Percentiles rank a stretch among this genome's conserved stretches.
These are phyloP conservation scores for Podosphaera leucotricha DNA, from an alignment of 2,329 filamentous ascomycete genomes.

Conservation along the genomic window DNA sequence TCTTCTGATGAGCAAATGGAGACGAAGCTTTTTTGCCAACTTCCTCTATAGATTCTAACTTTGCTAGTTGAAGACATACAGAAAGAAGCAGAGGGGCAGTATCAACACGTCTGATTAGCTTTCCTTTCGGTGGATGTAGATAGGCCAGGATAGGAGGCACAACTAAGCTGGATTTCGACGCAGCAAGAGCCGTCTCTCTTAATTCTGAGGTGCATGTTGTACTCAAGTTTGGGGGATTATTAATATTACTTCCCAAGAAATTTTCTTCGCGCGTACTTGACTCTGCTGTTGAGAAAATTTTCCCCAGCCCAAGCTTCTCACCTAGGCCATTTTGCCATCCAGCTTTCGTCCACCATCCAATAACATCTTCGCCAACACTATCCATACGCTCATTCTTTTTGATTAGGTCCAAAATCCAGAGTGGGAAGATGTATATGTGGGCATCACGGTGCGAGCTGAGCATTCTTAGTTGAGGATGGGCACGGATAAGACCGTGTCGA, in stretches of 20 bases:
- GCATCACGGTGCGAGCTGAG: conserved; percentile 70
- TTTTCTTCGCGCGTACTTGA: conserved; percentile 18
- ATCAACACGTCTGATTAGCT: conserved; percentile 66
- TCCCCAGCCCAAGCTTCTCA: conserved; percentile 50
- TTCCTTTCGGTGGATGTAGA: conserved; percentile 35
- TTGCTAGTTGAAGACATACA: conserved; percentile 67
- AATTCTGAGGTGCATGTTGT: conserved; percentile 14
- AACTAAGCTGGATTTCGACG: conserved; percentile 14
- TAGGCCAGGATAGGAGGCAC: conserved; percentile 64
- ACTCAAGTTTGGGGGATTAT: conserved; percentile 13
- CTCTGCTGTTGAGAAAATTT: conserved; percentile 31
- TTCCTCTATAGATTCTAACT: conserved; percentile 49
- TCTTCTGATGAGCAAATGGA: conserved; percentile 53
- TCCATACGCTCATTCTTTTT: conserved; percentile 60
- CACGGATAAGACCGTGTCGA: conserved; percentile 50
- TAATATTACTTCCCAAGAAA: conserved; percentile 11
- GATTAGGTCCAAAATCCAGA: conserved; percentile 74
- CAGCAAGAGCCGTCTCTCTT: background rate
- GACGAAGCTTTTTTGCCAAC: conserved; percentile 32
- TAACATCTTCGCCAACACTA: conserved; percentile 70
- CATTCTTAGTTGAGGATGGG: conserved; percentile 55
- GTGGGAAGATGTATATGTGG: conserved; percentile 83
- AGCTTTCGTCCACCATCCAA: conserved; percentile 91
- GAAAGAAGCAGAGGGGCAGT: conserved; percentile 60
- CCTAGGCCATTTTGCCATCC: conserved; percentile 68